These are phyloP conservation scores for Dendryphion nanum DNA, from an alignment of 2,329 filamentous ascomycete genomes.

Conservation along the genomic window DNA sequence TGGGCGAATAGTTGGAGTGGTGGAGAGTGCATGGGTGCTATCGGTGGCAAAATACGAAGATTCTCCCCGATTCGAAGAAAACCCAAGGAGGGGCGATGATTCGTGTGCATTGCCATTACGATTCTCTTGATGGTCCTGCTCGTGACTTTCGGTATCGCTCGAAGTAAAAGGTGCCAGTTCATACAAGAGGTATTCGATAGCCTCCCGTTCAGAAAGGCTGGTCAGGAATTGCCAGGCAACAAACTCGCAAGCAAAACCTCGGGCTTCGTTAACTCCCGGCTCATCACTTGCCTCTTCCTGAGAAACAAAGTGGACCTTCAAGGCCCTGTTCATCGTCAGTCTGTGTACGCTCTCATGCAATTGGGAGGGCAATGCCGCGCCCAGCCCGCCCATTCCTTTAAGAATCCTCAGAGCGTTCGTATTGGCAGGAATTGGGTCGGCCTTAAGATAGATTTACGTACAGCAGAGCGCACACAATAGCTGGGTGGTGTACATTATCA, in stretches of 20 bases:
- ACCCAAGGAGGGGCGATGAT: conserved; percentile 29
- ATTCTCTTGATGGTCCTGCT: conserved; percentile 7
- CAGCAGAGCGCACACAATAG: conserved; percentile 71
- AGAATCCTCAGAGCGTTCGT: no score
- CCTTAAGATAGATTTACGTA: conserved; percentile 44
- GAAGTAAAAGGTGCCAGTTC: conserved; percentile 57
- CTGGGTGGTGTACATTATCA: conserved; percentile 63
- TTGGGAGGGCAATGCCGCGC: no score
- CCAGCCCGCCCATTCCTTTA: no score
- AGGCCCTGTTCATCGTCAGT: conserved; percentile 52
- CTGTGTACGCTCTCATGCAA: no score
- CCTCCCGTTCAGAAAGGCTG: conserved; percentile 68
- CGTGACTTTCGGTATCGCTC: not conserved
- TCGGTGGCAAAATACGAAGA: conserved; percentile 29
- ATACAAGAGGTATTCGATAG: conserved; percentile 71
- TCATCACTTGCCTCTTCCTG: conserved; percentile 58
- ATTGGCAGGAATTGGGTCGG: not conserved
- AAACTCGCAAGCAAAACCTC: conserved; percentile 75
- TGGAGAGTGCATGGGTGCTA: conserved; percentile 12
- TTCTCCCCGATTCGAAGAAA: conserved; percentile 14
- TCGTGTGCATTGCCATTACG: conserved; percentile 11
- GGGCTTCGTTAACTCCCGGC: conserved; percentile 64
- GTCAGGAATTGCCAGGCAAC: conserved; percentile 77
- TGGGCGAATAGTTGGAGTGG: conserved; percentile 43
- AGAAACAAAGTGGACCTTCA: conserved; percentile 71